phyloP scores from a whole-genome alignment of 208 protist species.

The Zelonia costaricensis region DNA sequence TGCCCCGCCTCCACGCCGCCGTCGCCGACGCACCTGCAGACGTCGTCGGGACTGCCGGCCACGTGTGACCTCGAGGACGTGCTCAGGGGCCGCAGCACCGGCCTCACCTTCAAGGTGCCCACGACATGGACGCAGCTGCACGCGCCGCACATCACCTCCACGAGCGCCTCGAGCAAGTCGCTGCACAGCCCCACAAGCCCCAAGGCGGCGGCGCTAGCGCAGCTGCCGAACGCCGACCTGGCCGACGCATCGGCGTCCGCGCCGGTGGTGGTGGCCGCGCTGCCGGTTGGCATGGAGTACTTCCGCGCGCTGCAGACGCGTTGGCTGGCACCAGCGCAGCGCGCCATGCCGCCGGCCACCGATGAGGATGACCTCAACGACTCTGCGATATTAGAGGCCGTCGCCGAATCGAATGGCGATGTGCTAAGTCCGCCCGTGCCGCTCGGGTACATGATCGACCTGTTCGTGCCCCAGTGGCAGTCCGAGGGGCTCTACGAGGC shows the following conservation, averaged over 20 bases:
- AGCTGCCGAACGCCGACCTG: background rate
- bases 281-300: slow-evolving; percentile 58
- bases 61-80: slow-evolving; percentile 30
- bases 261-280: slow-evolving; percentile 8
- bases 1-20: background rate
- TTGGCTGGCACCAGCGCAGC: slow-evolving; percentile 30
- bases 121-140: slow-evolving; percentile 12
- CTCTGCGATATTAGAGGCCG: slow-evolving; percentile 40
- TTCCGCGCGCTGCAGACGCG: slow-evolving; percentile 48
- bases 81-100: slow-evolving; percentile 37
- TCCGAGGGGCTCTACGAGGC: slow-evolving; percentile 61
- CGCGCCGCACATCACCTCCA: background rate
- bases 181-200: background rate
- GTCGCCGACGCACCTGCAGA: background rate
- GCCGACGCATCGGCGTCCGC: background rate
- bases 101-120: slow-evolving; percentile 27
- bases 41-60: slow-evolving; percentile 1
- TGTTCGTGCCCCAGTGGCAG: slow-evolving; percentile 72
- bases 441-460: slow-evolving; percentile 65
- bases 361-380: slow-evolving; percentile 48
- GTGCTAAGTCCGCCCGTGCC: slow-evolving; percentile 59
- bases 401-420: slow-evolving; percentile 29
- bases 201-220: background rate
- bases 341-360: slow-evolving; percentile 24
- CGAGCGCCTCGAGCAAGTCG: background rate